phyloP scores from a whole-genome alignment of 225 moss, liverwort and hornwort genomes.

The Rhytidiadelphus loreus region DNA sequence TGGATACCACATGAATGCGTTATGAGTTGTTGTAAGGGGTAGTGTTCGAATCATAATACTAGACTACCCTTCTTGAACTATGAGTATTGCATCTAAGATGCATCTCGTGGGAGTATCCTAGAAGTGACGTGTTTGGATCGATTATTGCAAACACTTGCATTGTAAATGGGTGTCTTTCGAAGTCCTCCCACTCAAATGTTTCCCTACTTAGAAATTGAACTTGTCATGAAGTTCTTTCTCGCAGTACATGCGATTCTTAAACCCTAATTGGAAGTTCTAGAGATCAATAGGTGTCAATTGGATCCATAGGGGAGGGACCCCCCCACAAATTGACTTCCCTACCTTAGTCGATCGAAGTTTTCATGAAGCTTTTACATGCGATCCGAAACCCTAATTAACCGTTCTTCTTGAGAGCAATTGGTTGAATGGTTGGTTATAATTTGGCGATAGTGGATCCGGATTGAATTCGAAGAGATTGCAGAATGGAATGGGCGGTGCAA shows the following conservation, averaged over 20 bases:
- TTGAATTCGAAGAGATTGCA: not conserved
- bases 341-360: not conserved
- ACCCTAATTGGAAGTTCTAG: not conserved
- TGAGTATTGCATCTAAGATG: not conserved
- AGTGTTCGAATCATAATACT: not conserved
- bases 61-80: not conserved
- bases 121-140: not conserved
- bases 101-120: not conserved
- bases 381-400: not conserved
- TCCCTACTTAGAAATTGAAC: not conserved
- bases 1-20: not conserved
- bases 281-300: not conserved
- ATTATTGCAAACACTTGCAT: not conserved
- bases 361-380: not conserved
- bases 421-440: not conserved
- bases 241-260: not conserved
- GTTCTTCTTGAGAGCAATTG: not conserved
- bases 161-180: not conserved
- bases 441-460: not conserved
- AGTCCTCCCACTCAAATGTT: not conserved
- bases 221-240: not conserved
- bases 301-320: no score
- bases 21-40: not conserved
- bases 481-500: conserved; percentile 65
- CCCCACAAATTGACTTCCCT: not conserved